Conservation (phyloP, 2,329 filamentous ascomycete species). For the Dactylonectria macrodidyma region DNA sequence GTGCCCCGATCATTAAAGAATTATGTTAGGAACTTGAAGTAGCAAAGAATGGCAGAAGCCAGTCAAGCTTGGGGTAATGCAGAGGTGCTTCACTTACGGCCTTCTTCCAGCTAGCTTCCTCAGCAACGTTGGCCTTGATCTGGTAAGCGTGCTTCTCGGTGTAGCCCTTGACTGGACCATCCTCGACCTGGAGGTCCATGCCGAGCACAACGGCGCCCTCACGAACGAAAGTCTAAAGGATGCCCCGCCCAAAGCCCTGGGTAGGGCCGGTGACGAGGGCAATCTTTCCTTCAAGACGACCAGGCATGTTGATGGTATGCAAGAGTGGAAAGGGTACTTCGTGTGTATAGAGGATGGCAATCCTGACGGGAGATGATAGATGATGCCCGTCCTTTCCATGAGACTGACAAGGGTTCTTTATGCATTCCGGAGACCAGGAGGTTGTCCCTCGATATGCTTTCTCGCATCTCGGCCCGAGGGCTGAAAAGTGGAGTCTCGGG, state of each 20-base stretch:
- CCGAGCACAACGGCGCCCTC: constrained; percentile 30
- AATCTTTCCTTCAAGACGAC: constrained; percentile 35
- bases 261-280: constrained; percentile 29
- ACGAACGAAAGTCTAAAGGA: constrained; percentile 30
- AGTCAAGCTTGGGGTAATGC: no score
- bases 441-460: no score
- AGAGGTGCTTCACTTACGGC: constrained; percentile 21
- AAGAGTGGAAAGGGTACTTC: background rate
- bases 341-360: no score
- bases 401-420: no score
- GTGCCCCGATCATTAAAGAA: no score
- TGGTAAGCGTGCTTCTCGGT: constrained; percentile 37
- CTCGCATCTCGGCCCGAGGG: no score
- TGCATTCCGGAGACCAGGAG: no score
- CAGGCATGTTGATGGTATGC: constrained; percentile 21
- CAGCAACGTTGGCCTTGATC: constrained; percentile 38
- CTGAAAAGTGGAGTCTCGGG: no score
- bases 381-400: no score
- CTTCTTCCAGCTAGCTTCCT: constrained; percentile 36
- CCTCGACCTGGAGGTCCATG: constrained; percentile 26
- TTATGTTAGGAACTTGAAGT: no score
- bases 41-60: no score
- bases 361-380: no score
- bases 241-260: constrained; percentile 32
- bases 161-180: constrained; percentile 34